Conservation (phyloP, 805 yeast species). For the Nakazawaea pomicola region DNA sequence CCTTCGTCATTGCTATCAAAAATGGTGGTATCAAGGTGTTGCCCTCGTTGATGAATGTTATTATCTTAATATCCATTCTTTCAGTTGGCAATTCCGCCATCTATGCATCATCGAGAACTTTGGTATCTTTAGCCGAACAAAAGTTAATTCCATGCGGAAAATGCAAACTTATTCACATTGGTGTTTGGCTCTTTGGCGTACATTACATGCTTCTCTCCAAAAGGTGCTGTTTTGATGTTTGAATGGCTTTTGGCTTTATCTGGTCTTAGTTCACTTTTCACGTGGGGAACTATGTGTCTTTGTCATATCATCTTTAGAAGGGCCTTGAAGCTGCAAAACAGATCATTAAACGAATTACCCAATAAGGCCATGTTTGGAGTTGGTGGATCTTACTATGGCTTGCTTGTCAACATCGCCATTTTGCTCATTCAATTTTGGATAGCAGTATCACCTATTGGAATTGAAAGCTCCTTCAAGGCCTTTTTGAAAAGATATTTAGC, state of each 20-base stretch:
- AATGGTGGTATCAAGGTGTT: constrained; percentile 30
- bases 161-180: constrained; percentile 34
- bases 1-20: constrained; percentile 42
- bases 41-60: constrained; percentile 36
- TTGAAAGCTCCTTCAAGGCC: constrained; percentile 25
- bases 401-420: constrained; percentile 29
- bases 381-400: constrained; percentile 36
- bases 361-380: constrained; percentile 38
- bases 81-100: constrained; percentile 51
- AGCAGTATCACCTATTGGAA: constrained; percentile 36
- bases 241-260: constrained; percentile 45
- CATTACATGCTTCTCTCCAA: constrained; percentile 36
- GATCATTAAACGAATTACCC: constrained; percentile 35
- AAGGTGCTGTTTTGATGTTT: constrained; percentile 33
- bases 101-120: constrained; percentile 52
- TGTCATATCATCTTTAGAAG: constrained; percentile 41
- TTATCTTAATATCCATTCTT: constrained; percentile 34
- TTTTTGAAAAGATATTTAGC: constrained; percentile 45
- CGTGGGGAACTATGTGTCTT: constrained; percentile 43
- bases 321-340: constrained; percentile 38
- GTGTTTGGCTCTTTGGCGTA: constrained; percentile 38
- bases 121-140: constrained; percentile 40
- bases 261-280: constrained; percentile 42
- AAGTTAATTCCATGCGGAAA: constrained; percentile 36
- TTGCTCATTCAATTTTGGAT: constrained; percentile 44